Evolutionary conservation across 2,329 filamentous ascomycete species (phyloP), one percentile per base, ranked within the genome.

Genomic region (Venturia nashicola): DNA sequence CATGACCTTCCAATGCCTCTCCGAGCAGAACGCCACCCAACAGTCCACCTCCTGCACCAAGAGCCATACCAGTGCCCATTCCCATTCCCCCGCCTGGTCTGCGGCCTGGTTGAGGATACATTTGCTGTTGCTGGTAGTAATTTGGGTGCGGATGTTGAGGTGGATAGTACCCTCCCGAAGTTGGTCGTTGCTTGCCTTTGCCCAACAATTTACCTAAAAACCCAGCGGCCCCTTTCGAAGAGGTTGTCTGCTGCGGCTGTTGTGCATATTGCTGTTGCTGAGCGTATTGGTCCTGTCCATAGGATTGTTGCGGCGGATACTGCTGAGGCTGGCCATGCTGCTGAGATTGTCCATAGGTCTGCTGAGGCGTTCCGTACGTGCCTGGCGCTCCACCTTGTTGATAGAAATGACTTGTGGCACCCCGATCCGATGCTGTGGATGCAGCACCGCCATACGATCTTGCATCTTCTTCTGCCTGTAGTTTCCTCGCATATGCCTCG

Each of bases 391-490:
- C 63, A 16, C 64, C 66, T 5, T 54, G 60, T 23, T 64, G 64
- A 71, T 84, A 84, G 68, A 80, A 80, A 84, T 51, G 74, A 71
- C 60, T 78, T n/a, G 77, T 71, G 2, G 77, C 74, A 36, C 79
- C 79, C 73, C 20, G 80, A 61, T 64, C 62, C 7, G 78, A 23
- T 81, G 73, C 67, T 82, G 76, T 32, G 73, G 71, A 23, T 73
- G 74, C 69, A 71, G 74, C 69, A 71, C 76, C 5, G 70, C 67
- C 69, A 39, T 55, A 72, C 18, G 80, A 81, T 55, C 84, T 83
- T 6, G 85, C 84, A 67, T 96, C 82, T 74, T 96, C 91, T 74
- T 96, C 89, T 55, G 88, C 88, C 73, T 96, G 92, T 51, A 96
- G 78, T 71, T 86, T 83, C 48, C 89, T 82, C 8, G 92, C 91